Conservation (phyloP, 75 land plant genomes). For the Selaginella moellendorffii region DNA sequence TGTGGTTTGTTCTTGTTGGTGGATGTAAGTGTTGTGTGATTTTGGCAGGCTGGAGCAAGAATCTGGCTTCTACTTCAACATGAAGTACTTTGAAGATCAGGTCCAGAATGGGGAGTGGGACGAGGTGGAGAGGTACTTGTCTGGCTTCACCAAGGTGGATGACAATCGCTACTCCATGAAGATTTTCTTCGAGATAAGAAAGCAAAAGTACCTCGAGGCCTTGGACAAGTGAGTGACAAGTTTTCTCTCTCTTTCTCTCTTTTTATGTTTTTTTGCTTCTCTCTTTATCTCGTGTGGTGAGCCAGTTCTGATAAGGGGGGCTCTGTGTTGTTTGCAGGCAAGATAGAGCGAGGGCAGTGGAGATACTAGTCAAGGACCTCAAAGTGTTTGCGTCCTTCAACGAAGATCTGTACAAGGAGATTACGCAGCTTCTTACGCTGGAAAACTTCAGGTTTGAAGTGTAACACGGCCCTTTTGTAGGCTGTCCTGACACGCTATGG, state of each 20-base stretch:
- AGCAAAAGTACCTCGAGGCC: constrained; percentile 61
- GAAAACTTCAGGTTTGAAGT: constrained; percentile 72
- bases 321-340: too few relatives aligned
- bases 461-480: too few relatives aligned
- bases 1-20: not conserved
- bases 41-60: constrained; percentile 69
- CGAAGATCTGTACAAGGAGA: constrained; percentile 67
- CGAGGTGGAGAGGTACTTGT: constrained; percentile 72
- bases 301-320: too few relatives aligned
- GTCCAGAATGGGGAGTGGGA: constrained; percentile 84
- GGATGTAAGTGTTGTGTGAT: not conserved
- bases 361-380: constrained; percentile 61
- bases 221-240: not conserved
- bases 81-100: constrained; percentile 82
- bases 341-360: constrained; percentile 67
- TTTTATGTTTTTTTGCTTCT: not conserved
- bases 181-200: constrained; percentile 85
- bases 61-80: constrained; percentile 78
- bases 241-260: not conserved
- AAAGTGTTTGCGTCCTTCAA: constrained; percentile 67
- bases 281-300: too few relatives aligned
- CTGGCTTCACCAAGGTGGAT: constrained; percentile 87
- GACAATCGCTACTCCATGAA: constrained; percentile 96
- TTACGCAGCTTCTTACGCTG: constrained; percentile 64
- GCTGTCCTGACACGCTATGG: too few relatives aligned